Evolutionary conservation across 257 asterid species (phyloP), one percentile per base, ranked within the genome.

Genomic region (Nicotiana tabacum): DNA sequence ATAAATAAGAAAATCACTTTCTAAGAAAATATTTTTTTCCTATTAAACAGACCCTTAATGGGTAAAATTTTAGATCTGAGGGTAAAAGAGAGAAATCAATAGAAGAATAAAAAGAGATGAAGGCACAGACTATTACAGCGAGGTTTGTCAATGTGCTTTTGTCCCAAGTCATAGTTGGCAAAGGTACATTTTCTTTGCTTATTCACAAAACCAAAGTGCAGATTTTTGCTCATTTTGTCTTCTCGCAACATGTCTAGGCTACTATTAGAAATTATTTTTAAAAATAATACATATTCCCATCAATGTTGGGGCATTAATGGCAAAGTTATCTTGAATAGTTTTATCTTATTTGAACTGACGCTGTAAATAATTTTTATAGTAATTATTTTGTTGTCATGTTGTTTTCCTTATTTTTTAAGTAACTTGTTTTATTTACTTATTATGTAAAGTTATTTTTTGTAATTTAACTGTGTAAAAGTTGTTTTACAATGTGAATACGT

Each of bases 171-270:
- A 48, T 74, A 74, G 79, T 74, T 85, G 87, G 85, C 88, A 85
- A 82, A 80, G 56, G 81, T 83, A 86, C 87, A 80, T 66, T 83
- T 55, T 83, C 83, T 87, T 39, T 82, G 82, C n/a, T 78, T 53
- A 74, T 74, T 46, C 62, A 21, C 79, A 74, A 21, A 46, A 46
- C 3, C 37, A 12, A 21, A 58, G 62, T 74, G 79, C 79, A 74
- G 17, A 33, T 48, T 55, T 48, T 24, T 74, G 79, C 79, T 74
- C 86, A 16, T 77, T 77, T 80, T 83, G 86, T 86, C 86, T 48
- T 76, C 79, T 84, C 78, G 7, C 77, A 53, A 9, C 85, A 82
- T 84, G 78, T 80, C 85, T 62, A 76, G 72, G 61, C 85, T 56
- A 82, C 55, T 72, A 77, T 56, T 10, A 76, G 24, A 46, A 84